Evolutionary conservation across 2,329 filamentous ascomycete species (phyloP).

Genomic region (Blumeria hordei): DNA sequence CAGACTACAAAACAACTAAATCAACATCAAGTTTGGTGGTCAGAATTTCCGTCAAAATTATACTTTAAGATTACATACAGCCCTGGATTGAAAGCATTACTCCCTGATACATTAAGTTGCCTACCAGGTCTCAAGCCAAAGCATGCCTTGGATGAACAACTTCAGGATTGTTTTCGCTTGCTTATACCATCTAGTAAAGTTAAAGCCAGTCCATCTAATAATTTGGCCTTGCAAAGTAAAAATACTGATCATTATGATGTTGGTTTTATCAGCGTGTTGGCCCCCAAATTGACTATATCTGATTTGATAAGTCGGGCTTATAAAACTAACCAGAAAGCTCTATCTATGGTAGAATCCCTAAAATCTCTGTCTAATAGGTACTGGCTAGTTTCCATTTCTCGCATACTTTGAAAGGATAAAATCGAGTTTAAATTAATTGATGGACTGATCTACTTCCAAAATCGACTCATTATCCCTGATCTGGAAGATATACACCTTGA

Average conservation of each 20-base stretch:
- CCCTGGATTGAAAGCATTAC: not conserved
- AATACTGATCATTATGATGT: not conserved
- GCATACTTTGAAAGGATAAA: not conserved
- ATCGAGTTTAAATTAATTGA: not conserved
- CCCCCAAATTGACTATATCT: not conserved
- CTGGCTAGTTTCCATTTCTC: not conserved
- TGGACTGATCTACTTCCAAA: no score
- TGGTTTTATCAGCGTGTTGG: not conserved
- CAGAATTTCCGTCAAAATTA: not conserved
- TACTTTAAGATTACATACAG: not conserved
- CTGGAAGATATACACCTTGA: no score
- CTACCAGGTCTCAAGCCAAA: not conserved
- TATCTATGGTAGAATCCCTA: not conserved
- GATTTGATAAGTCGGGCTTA: no score
- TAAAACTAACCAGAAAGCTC: not conserved
- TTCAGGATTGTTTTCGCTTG: not conserved
- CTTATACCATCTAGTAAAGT: not conserved
- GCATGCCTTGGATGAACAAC: slow-evolving; percentile 1
- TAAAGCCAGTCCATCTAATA: not conserved
- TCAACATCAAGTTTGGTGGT: not conserved
- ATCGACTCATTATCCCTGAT: no score
- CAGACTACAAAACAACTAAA: not conserved
- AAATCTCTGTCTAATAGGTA: not conserved
- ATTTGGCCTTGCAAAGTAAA: not conserved
- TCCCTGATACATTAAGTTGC: not conserved